Conservation (phyloP, 805 yeast species). For the Candida chauliodis region DNA sequence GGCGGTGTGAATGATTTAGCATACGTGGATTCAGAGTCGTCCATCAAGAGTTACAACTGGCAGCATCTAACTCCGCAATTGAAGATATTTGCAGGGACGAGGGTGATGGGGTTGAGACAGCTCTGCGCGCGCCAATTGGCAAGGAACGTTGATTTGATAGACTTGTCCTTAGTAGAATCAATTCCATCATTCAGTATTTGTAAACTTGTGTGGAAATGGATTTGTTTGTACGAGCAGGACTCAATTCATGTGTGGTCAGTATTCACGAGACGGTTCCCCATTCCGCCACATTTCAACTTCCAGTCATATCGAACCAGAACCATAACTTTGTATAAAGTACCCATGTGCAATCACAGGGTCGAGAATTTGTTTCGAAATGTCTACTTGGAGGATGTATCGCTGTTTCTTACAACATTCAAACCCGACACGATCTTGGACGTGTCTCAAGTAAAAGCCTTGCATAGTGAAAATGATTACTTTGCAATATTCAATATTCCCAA, state of each 20-base stretch:
- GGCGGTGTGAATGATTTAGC: not conserved
- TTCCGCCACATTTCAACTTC: conserved; percentile 14
- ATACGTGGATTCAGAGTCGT: conserved; percentile 11
- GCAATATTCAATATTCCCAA: conserved; percentile 23
- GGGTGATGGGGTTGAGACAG: conserved; percentile 12
- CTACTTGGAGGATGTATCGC: conserved; percentile 18
- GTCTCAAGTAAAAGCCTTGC: conserved; percentile 12
- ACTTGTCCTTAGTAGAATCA: conserved; percentile 15
- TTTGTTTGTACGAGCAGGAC: conserved; percentile 25
- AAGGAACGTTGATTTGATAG: conserved; percentile 20
- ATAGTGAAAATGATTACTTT: conserved; percentile 21
- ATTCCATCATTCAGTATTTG: conserved; percentile 27
- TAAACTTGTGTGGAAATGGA: conserved; percentile 29
- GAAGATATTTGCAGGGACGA: not conserved
- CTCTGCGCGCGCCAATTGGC: conserved; percentile 30
- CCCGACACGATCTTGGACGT: conserved; percentile 26
- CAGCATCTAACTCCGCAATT: conserved; percentile 11
- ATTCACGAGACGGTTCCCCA: conserved; percentile 20
- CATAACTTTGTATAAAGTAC: conserved; percentile 13
- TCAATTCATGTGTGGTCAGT: conserved; percentile 24
- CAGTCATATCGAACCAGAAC: conserved; percentile 20
- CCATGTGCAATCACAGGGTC: conserved; percentile 18
- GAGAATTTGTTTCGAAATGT: conserved; percentile 34
- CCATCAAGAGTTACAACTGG: conserved; percentile 16
- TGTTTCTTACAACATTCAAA: conserved; percentile 15